Base-by-base conservation (phyloP, 345 rosid species). In the Gossypium longicalyx region DNA sequence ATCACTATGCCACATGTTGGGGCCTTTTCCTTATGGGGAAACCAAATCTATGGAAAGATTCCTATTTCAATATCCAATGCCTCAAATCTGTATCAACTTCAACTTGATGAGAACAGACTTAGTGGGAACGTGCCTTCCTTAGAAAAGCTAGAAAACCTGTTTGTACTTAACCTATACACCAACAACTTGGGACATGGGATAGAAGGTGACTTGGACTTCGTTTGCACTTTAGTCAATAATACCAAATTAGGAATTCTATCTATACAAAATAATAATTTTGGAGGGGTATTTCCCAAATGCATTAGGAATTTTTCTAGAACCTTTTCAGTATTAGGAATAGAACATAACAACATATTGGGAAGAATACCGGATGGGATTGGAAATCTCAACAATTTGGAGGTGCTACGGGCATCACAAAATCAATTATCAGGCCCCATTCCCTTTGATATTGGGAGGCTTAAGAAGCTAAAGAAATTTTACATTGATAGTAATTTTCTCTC, bases 261-360 rank as follows among this genome's bases (percentile, higher is more conserved):
- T 4, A 2, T 77, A 10, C 20, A 2, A 0, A 2, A 0, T 0
- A 82, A 79, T 45, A 22, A 48, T 7, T 77, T 82, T 11, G 59
- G 60, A 63, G 82, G 82, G 3, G 2, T 8, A 10, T 25, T 82
- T 34, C 77, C 82, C 0, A 34, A 64, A 0, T 23, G 23, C 12
- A 48, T 79, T 3, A 51, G 48, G 23, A 79, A 79, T 71, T 53
- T 82, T 8, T 77, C 85, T 2, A 51, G 19, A 9, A 27, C 16
- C 43, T 19, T 82, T 8, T 12, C 2, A 0, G 0, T 0, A 0
- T 47, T 79, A 10, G 0, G 0, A 0, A 6, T 77, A 0, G 17
- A 12, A 8, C 0, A 0, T 0, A 82, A 79, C 29, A 54, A 20
- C 3, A 29, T 82, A 22, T 12, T 4, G 22, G 85, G 85, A 22